phyloP scores from a whole-genome alignment of 768 basidiomycete species.

The Termitomyces eurrhizus region DNA sequence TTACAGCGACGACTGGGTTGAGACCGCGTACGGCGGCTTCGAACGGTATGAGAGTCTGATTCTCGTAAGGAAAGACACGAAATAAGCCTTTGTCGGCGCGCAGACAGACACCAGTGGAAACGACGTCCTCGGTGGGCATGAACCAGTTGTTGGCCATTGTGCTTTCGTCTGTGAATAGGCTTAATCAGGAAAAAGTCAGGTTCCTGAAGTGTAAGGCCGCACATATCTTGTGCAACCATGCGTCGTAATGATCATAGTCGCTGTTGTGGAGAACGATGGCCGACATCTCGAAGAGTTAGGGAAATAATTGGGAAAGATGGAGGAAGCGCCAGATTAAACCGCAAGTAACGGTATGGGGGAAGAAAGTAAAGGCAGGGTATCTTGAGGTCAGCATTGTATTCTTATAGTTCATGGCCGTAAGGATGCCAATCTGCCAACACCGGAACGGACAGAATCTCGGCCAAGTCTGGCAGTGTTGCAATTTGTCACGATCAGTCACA shows the following conservation, averaged over 20 bases:
- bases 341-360: constrained; percentile 17
- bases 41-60: constrained; percentile 67
- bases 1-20: constrained; percentile 83
- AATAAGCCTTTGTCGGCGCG: constrained; percentile 59
- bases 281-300: constrained; percentile 14
- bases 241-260: constrained; percentile 80
- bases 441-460: constrained; percentile 6
- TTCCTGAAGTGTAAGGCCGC: constrained; percentile 11
- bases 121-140: constrained; percentile 68
- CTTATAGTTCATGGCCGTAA: constrained; percentile 9
- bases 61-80: constrained; percentile 86
- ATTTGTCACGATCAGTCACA: constrained; percentile 11
- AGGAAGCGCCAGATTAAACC: constrained; percentile 5
- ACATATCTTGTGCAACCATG: constrained; percentile 75
- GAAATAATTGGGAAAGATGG: background rate
- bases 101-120: constrained; percentile 70
- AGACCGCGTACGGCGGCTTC: constrained; percentile 72
- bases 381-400: background rate
- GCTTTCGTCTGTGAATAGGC: constrained; percentile 42
- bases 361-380: background rate
- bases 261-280: constrained; percentile 46
- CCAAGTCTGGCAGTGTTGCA: constrained; percentile 4
- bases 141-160: constrained; percentile 76
- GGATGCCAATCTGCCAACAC: constrained; percentile 10
- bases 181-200: background rate